Evolutionary conservation across 805 yeast genomes (phyloP), one percentile per base, ranked within the genome.

Genomic region (Citeromyces nyonsensis): DNA sequence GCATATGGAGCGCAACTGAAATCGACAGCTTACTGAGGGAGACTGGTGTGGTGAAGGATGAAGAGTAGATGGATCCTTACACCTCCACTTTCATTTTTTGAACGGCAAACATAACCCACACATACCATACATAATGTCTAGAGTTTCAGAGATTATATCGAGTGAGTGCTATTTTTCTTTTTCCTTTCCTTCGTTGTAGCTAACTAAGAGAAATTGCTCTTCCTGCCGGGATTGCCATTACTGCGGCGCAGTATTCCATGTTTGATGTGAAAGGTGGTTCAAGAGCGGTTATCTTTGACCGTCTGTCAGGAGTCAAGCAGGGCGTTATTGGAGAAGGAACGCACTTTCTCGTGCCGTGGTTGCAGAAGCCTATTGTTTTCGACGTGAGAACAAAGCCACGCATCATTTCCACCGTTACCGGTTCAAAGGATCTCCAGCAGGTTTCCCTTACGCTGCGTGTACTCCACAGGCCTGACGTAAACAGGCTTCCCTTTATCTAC

Each of bases 381-480:
- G 98, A 91, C 53, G 95, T 91, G 20, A 70, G 96, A 51, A 86
- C 95, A n/a, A 80, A 74, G 49, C 97, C 98, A 25, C 77, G 91
- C 57, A 82, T 80, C 44, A 86, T 91, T 47, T 74, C 94, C 29
- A 79, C 97, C 14, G 82, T 85, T 40, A 91, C 98, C 1, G 98
- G 98, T 25, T 84, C 96, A 15, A 91, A 88, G 58, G 98, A 91
- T 59, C 66, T 91, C 57, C 98, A 91, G 59, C 88, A 80, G 68
- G 98, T 91, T 25, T 76, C 93, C 7, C 63, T 91, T 51, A 91
- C 97, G 3, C 65, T 91, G 49, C 73, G 98, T 48, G 95, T 91
- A 29, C 64, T 91, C 44, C 95, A 84, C 57, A 71, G 97, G 48
- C 98, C 98, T 1, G 95, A 85, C 39, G 93, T 91, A 31, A 53